Conservation (phyloP, 2,329 filamentous ascomycete species). For the Penicillium corylophilum region DNA sequence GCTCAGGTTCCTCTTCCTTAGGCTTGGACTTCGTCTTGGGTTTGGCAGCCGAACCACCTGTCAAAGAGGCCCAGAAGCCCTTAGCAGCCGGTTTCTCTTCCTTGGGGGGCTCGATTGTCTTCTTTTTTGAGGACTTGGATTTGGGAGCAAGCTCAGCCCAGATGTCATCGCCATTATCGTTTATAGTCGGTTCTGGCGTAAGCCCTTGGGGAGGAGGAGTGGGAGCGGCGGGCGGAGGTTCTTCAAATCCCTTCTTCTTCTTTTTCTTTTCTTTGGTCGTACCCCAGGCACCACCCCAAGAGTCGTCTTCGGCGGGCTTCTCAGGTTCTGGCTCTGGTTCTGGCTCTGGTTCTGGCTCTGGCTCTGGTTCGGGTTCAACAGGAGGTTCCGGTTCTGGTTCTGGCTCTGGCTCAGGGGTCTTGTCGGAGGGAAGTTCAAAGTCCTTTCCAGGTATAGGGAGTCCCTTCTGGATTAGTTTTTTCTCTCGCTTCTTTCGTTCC, state of each 20-base stretch:
- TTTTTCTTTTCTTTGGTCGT: conserved; percentile 49
- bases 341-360: conserved; percentile 29
- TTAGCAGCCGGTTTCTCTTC: conserved; percentile 42
- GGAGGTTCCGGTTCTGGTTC: conserved; percentile 21
- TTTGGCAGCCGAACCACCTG: conserved; percentile 40
- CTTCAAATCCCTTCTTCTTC: conserved; percentile 46
- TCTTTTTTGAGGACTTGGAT: conserved; percentile 37
- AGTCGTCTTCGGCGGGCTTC: conserved; percentile 23
- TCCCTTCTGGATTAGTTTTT: conserved; percentile 26
- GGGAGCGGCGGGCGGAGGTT: conserved; percentile 49
- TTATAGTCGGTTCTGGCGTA: conserved; percentile 37
- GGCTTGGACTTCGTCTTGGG: conserved; percentile 31
- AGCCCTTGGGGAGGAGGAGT: conserved; percentile 49
- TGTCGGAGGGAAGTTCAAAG: conserved; percentile 24
- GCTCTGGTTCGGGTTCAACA: conserved; percentile 17
- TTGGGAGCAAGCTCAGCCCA: conserved; percentile 43
- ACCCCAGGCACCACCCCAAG: conserved; percentile 37
- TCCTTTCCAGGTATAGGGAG: conserved; percentile 32
- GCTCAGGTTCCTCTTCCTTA: conserved; percentile 18
- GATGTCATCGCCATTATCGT: conserved; percentile 36
- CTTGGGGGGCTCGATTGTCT: conserved; percentile 20
- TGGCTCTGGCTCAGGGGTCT: conserved; percentile 21
- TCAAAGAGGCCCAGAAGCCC: conserved; percentile 48
- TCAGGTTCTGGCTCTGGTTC: conserved; percentile 18
- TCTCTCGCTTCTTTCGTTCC: conserved; percentile 48